phyloP scores from a whole-genome alignment of 2,329 filamentous ascomycete species.

The Bipolaris oryzae region DNA sequence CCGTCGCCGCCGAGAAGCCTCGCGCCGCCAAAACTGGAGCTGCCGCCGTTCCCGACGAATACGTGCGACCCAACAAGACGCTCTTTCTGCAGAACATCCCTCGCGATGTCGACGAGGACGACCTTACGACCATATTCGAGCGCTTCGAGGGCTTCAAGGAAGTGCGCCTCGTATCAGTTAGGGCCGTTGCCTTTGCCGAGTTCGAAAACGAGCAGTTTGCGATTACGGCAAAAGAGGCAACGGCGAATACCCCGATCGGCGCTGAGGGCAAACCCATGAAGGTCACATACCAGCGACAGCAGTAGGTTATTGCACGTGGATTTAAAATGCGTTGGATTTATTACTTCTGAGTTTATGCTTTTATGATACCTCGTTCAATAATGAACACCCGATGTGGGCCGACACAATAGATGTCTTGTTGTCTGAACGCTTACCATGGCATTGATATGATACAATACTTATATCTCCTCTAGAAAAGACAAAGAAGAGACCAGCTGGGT shows the following conservation, averaged over 20 bases:
- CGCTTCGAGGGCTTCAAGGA: slow-evolving; percentile 95
- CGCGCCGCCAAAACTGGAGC: slow-evolving; percentile 72
- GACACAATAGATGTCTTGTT: slow-evolving; percentile 16
- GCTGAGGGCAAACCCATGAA: slow-evolving; percentile 79
- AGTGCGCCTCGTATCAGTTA: slow-evolving; percentile 83
- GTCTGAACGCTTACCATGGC: slow-evolving; percentile 11
- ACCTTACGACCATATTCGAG: slow-evolving; percentile 78
- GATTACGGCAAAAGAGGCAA: slow-evolving; percentile 92
- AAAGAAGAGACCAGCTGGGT: neutral
- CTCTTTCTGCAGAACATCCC: slow-evolving; percentile 93
- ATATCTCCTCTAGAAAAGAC: slow-evolving; percentile 7
- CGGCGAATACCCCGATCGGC: slow-evolving; percentile 80
- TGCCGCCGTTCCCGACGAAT: slow-evolving; percentile 91
- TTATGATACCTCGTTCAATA: slow-evolving; percentile 26
- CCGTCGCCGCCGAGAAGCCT: slow-evolving; percentile 58
- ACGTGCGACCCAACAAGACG: slow-evolving; percentile 95
- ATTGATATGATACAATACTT: slow-evolving; percentile 17
- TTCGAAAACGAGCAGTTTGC: slow-evolving; percentile 90
- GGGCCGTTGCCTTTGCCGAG: slow-evolving; percentile 94
- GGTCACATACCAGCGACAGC: slow-evolving; percentile 88
- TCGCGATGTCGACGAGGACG: slow-evolving; percentile 81
- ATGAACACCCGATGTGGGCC: slow-evolving; percentile 13
- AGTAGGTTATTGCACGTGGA: slow-evolving; percentile 57
- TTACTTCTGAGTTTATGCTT: slow-evolving; percentile 32
- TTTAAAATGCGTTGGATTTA: slow-evolving; percentile 21